Conservation (phyloP, 805 yeast genomes). For the Wickerhamiella dianesei region DNA sequence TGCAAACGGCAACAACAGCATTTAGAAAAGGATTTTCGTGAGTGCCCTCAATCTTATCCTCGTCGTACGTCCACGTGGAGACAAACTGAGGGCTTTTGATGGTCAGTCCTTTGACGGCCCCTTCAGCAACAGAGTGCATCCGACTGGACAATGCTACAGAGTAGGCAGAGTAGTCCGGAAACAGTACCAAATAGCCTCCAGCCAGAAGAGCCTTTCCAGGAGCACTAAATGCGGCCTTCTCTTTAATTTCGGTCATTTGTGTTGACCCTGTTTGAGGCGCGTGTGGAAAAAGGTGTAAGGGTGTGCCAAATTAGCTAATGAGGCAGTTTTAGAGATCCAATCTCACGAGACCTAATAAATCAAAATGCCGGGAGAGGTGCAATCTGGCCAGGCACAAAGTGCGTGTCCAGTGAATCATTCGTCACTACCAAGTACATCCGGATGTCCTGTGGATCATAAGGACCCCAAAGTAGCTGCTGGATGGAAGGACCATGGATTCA, state of each 20-base stretch:
- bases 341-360: no score
- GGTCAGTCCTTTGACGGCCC: slow-evolving; percentile 1
- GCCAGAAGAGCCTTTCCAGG: slow-evolving; percentile 93
- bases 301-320: not conserved
- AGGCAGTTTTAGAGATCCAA: no score
- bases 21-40: slow-evolving; percentile 60
- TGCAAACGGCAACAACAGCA: slow-evolving; percentile 42
- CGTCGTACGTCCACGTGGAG: slow-evolving; percentile 14
- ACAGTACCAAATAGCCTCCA: slow-evolving; percentile 88
- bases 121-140: slow-evolving; percentile 58
- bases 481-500: slow-evolving; percentile 18
- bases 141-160: slow-evolving; percentile 81
- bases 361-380: no score
- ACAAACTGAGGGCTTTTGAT: slow-evolving; percentile 19
- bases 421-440: not conserved
- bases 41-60: not conserved
- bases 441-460: slow-evolving; percentile 17
- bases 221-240: slow-evolving; percentile 54
- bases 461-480: slow-evolving; percentile 15
- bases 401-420: not conserved
- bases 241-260: not conserved
- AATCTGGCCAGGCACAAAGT: no score
- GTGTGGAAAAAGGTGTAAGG: not conserved
- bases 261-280: not conserved
- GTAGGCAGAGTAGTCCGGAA: slow-evolving; percentile 58